Evolutionary conservation across 345 rosid species (phyloP).

Genomic region (Bruguiera parviflora): DNA sequence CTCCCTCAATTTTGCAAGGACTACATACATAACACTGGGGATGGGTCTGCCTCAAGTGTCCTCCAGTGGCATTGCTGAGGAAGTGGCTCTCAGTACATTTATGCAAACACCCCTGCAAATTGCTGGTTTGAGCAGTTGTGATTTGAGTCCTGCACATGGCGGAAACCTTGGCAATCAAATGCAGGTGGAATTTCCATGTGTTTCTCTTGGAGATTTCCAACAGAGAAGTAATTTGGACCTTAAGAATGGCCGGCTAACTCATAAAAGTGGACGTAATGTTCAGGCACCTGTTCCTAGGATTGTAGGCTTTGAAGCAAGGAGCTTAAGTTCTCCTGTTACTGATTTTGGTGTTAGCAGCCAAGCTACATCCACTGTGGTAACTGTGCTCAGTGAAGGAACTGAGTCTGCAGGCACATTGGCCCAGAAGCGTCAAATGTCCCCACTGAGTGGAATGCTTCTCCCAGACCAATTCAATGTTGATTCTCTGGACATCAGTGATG

Average conservation of each 20-base stretch:
- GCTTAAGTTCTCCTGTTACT: conserved; percentile 10
- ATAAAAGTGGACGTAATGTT: conserved; percentile 15
- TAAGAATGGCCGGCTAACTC: conserved; percentile 10
- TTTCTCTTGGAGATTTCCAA: conserved; percentile 17
- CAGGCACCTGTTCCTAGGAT: conserved; percentile 21
- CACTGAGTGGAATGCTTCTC: conserved; percentile 19
- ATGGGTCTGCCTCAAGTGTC: conserved; percentile 30
- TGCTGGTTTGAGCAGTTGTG: conserved; percentile 21
- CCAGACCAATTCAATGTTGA: conserved; percentile 17
- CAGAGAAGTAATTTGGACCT: conserved; percentile 12
- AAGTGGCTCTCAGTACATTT: conserved; percentile 18
- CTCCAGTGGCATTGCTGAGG: conserved; percentile 23
- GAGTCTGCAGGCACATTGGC: conserved; percentile 14
- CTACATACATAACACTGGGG: background rate
- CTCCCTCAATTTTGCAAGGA: conserved; percentile 12
- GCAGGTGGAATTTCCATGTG: conserved; percentile 23
- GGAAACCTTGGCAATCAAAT: conserved; percentile 25
- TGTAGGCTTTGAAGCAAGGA: conserved; percentile 21
- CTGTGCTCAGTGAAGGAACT: background rate
- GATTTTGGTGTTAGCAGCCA: conserved; percentile 12
- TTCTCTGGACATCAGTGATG: conserved; percentile 11
- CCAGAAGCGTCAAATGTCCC: conserved; percentile 23
- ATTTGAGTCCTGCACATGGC: conserved; percentile 26
- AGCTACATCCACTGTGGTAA: conserved; percentile 5
- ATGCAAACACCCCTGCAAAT: conserved; percentile 7